Percentiles rank a stretch among this genome's conserved stretches.
phyloP scores from a whole-genome alignment of 495 filamentous ascomycete species.

The Penicillium turbatum region DNA sequence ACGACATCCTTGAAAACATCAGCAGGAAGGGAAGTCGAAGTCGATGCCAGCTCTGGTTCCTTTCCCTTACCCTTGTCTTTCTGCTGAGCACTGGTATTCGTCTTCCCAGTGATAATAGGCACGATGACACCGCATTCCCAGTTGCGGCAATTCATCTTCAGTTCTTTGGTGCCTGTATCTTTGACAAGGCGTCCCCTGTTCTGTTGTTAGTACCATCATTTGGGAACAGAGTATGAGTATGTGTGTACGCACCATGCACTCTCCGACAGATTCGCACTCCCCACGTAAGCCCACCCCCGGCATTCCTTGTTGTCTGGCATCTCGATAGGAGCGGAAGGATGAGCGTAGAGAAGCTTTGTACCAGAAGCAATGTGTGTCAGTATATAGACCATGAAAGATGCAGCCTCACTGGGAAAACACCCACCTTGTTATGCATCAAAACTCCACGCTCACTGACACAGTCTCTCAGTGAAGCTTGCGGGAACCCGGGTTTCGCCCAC shows the following conservation, averaged over 20 bases:
- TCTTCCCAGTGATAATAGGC: conserved; percentile 31
- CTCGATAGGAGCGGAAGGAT: conserved; percentile 37
- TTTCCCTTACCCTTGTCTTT: neutral
- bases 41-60: neutral
- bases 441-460: conserved; percentile 64
- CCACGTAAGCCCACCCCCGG: conserved; percentile 76
- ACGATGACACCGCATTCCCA: conserved; percentile 95
- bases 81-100: neutral
- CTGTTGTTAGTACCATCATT: neutral
- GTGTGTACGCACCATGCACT: conserved; percentile 70
- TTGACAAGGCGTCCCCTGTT: conserved; percentile 66
- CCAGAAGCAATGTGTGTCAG: conserved; percentile 2
- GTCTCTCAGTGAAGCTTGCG: conserved; percentile 65
- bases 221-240: neutral
- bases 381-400: neutral
- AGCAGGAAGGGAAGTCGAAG: neutral
- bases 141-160: conserved; percentile 81
- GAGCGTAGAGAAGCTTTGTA: conserved; percentile 59
- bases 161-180: conserved; percentile 56
- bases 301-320: conserved; percentile 24
- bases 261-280: conserved; percentile 87
- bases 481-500: conserved; percentile 65
- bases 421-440: conserved; percentile 83
- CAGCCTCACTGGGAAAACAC: neutral
- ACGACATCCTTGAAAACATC: conserved; percentile 53